Conservation (phyloP, 305 asterid species). For the Plantago rigida region DNA sequence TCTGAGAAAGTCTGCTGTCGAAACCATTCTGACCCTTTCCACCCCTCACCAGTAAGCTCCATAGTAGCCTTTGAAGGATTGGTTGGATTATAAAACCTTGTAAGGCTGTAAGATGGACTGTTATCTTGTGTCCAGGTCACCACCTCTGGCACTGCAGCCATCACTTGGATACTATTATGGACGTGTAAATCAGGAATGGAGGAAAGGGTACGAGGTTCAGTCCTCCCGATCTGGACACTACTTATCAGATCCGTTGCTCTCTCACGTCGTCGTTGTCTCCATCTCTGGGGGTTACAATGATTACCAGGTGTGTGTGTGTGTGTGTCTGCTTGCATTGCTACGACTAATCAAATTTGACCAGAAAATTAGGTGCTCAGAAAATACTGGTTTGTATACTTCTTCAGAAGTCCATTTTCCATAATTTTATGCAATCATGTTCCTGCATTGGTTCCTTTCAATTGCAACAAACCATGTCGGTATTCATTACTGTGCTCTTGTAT, state of each 20-base stretch:
- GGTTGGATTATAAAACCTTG: conserved; percentile 8
- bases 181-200: conserved; percentile 75
- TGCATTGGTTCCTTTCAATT: no score
- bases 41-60: conserved; percentile 84
- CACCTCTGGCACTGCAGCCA: conserved; percentile 87
- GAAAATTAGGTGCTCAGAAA: conserved; percentile 16
- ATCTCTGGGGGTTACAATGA: conserved; percentile 93
- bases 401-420: not conserved
- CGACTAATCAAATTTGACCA: not conserved
- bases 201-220: conserved; percentile 65
- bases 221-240: conserved; percentile 52
- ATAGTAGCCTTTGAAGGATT: conserved; percentile 18
- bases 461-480: not conserved
- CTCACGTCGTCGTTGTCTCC: conserved; percentile 66
- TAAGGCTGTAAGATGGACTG: conserved; percentile 19
- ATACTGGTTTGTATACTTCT: not conserved
- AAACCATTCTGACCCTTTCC: conserved; percentile 86
- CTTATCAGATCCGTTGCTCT: conserved; percentile 54
- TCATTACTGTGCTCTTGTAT: no score
- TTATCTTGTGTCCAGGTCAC: conserved; percentile 51
- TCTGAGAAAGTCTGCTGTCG: conserved; percentile 78
- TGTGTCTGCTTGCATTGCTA: conserved; percentile 20
- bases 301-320: conserved; percentile 55
- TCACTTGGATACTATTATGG: conserved; percentile 81
- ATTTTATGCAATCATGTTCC: not conserved